Percentiles rank a stretch among this genome's conserved stretches.
Evolutionary conservation across 1,139 yeast species (phyloP).

Genomic region (Pichia sp.): DNA sequence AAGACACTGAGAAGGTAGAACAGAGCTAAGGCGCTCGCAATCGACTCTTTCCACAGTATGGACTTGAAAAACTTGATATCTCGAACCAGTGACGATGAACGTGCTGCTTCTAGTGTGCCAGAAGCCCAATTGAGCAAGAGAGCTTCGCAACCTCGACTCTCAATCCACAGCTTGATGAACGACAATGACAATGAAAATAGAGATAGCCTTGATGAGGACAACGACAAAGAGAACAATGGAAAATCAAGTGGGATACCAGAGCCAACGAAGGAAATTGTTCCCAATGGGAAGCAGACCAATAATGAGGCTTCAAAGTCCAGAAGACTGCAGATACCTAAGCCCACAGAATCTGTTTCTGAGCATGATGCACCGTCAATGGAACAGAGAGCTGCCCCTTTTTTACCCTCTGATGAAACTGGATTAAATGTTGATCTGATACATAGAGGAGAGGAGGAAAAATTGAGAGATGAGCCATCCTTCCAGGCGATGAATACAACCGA

Average conservation of each 20-base stretch:
- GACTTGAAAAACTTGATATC: constrained; percentile 30
- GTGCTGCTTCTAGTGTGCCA: neutral
- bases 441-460: neutral
- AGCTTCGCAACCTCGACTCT: constrained; percentile 26
- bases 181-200: constrained; percentile 19
- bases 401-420: constrained; percentile 10
- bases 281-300: neutral
- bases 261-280: neutral
- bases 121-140: constrained; percentile 2
- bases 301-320: neutral
- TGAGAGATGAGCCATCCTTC: neutral
- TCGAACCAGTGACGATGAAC: constrained; percentile 23
- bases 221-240: neutral
- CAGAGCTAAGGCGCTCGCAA: neutral
- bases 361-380: constrained; percentile 7
- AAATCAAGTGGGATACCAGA: neutral
- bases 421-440: neutral
- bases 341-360: neutral
- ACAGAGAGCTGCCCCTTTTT: constrained; percentile 9
- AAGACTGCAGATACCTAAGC: neutral
- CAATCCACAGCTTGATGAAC: constrained; percentile 36
- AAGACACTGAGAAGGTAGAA: neutral
- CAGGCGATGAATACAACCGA: constrained; percentile 1
- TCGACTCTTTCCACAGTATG: constrained; percentile 18
- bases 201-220: neutral